Evolutionary conservation across 768 basidiomycete genomes (phyloP).

Genomic region (Amylocystis lapponica): DNA sequence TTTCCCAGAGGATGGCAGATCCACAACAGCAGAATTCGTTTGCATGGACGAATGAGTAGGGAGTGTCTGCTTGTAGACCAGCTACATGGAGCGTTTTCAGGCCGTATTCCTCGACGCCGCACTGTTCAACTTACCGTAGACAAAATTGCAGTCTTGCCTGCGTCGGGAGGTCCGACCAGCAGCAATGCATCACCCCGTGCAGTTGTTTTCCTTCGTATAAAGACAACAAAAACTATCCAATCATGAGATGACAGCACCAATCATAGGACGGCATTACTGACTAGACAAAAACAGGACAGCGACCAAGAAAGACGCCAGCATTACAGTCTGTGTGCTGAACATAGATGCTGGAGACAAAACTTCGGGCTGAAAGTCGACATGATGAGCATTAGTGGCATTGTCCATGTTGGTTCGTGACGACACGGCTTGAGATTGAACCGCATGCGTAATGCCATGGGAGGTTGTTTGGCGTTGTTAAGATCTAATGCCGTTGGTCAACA

Average conservation of each 20-base stretch:
- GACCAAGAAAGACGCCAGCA: constrained; percentile 36
- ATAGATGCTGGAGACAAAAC: constrained; percentile 28
- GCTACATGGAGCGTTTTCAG: constrained; percentile 32
- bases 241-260: constrained; percentile 11
- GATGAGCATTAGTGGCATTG: neutral
- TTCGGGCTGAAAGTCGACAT: constrained; percentile 23
- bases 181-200: constrained; percentile 58
- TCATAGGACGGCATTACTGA: constrained; percentile 20
- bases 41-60: constrained; percentile 78
- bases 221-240: constrained; percentile 37
- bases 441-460: neutral
- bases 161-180: constrained; percentile 69
- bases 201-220: constrained; percentile 37
- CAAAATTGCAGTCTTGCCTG: constrained; percentile 77
- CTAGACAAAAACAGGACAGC: constrained; percentile 40
- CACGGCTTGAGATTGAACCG: neutral
- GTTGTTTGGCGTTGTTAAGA: constrained; percentile 15
- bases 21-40: constrained; percentile 49
- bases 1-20: constrained; percentile 37
- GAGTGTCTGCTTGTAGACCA: constrained; percentile 57
- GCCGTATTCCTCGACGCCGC: no score
- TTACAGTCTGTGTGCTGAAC: constrained; percentile 35
- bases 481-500: constrained; percentile 15
- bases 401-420: neutral
- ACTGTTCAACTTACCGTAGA: constrained; percentile 56